Evolutionary conservation across 148 eudicot genomes (phyloP).

Genomic region (Fallopia convolvulus): DNA sequence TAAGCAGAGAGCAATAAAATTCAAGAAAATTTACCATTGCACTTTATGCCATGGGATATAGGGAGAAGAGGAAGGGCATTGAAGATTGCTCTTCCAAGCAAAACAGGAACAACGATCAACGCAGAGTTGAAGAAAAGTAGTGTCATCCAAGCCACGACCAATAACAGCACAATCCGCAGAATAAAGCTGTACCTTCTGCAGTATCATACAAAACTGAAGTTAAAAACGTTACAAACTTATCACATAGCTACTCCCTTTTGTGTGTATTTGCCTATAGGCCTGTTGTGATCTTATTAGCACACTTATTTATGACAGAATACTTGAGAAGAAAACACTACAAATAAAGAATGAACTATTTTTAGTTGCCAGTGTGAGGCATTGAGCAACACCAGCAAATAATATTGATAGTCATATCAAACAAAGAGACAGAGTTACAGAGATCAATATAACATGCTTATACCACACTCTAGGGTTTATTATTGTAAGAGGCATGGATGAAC

Average conservation of each 20-base stretch:
- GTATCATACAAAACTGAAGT: background rate
- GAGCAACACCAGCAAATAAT: background rate
- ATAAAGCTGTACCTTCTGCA: constrained; percentile 75
- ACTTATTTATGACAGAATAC: background rate
- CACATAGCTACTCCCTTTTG: background rate
- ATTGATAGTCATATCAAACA: background rate
- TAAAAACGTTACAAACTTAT: background rate
- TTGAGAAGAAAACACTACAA: background rate
- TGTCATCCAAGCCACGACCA: constrained; percentile 98
- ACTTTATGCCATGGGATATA: constrained; percentile 84
- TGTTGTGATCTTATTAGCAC: background rate
- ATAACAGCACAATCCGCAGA: constrained; percentile 69
- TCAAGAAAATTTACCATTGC: constrained; percentile 54
- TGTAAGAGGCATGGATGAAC: background rate
- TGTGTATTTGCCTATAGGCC: background rate
- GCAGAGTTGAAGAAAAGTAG: constrained; percentile 76
- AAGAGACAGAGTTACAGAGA: background rate
- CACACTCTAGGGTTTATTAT: background rate
- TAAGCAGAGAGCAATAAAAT: constrained; percentile 1
- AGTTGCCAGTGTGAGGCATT: background rate
- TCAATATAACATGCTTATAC: background rate
- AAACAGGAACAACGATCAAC: constrained; percentile 66
- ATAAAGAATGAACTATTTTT: too few species aligned
- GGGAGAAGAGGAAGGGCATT: constrained; percentile 81
- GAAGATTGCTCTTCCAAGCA: constrained; percentile 75